Evolutionary conservation across 2,329 filamentous ascomycete species (phyloP), one percentile per base, ranked within the genome.

Genomic region (Lecanoromycetidae sp.): DNA sequence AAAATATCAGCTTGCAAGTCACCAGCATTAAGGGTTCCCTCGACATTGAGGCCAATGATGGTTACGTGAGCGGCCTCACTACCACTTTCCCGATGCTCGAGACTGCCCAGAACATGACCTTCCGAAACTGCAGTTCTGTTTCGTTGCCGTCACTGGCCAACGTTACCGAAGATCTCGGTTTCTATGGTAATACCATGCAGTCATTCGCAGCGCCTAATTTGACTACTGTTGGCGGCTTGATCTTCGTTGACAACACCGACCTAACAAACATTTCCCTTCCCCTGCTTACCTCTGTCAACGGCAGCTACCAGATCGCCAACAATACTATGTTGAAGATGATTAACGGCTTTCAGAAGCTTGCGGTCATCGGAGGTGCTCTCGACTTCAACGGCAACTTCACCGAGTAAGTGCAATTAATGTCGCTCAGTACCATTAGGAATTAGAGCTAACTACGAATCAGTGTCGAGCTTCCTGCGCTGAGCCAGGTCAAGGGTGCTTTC

Each of bases 381-480:
- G 82, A 87, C 64, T 78, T 94, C 64, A 80, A 80, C 58, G 91
- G 91, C 60, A 83, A 79, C 71, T 93, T 95, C 66, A 75, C 79
- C 54, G 72, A 76, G 87, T 93, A 75, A 72, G 85, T 77, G 40
- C n/a, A 19, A 32, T 9, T 12, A 23, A 23, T 22, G 15, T 10
- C 43, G 20, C 13, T 22, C 26, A 46, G 5, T 3, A 23, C 12
- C 1, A 33, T 33, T 2, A 26, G 10, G 12, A 20, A 8, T n/a
- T 15, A 36, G 29, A 35, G 59, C 54, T 60, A 55, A 50, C 44
- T 12, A 6, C 5, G 6, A 9, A 5, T 19, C 57, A 94, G 87
- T 51, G 79, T 91, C 56, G 61, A 72, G 29, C 75, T 95, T 45
- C 81, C 84, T 51, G 61, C 67, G 30, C 71, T 90, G 22, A 66